Conservation (phyloP, 345 rosid genomes). For the Bruguiera sexangula region DNA sequence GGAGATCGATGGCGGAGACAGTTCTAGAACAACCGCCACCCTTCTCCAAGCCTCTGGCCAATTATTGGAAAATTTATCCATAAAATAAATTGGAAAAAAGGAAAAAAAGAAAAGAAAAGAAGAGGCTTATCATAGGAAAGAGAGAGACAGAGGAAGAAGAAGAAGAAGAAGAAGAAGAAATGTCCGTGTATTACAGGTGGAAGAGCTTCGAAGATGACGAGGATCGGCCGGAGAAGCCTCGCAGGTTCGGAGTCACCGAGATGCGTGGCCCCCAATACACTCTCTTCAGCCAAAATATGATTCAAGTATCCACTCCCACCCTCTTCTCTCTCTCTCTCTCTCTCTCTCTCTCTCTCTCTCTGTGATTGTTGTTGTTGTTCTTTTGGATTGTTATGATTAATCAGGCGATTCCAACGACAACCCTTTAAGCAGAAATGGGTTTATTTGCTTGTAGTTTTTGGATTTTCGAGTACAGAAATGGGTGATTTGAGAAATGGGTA, state of each 20-base stretch:
- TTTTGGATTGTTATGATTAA: no score
- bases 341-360: background rate
- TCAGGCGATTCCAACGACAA: no score
- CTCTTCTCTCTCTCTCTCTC: background rate
- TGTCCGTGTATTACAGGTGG: constrained; percentile 59
- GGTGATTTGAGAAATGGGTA: no score
- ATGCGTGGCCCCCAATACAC: constrained; percentile 74
- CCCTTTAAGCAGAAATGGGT: no score
- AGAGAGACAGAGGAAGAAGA: background rate
- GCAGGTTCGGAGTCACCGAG: constrained; percentile 85
- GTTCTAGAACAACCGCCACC: background rate
- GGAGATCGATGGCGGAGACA: background rate
- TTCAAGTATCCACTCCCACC: constrained; percentile 40
- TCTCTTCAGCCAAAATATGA: constrained; percentile 55
- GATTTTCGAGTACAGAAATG: no score
- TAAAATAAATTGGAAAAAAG: no score
- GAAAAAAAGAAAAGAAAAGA: no score
- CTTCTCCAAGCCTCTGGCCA: background rate
- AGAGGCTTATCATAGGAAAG: background rate
- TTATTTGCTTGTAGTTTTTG: no score
- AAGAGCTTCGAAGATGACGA: constrained; percentile 73
- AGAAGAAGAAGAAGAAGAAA: constrained; percentile 7
- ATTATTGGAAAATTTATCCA: background rate
- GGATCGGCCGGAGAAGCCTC: constrained; percentile 92
- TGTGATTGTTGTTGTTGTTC: background rate